Evolutionary conservation across 2,329 filamentous ascomycete genomes (phyloP), one percentile per base, ranked within the genome.

Genomic region (Talaromyces albobiverticillius): DNA sequence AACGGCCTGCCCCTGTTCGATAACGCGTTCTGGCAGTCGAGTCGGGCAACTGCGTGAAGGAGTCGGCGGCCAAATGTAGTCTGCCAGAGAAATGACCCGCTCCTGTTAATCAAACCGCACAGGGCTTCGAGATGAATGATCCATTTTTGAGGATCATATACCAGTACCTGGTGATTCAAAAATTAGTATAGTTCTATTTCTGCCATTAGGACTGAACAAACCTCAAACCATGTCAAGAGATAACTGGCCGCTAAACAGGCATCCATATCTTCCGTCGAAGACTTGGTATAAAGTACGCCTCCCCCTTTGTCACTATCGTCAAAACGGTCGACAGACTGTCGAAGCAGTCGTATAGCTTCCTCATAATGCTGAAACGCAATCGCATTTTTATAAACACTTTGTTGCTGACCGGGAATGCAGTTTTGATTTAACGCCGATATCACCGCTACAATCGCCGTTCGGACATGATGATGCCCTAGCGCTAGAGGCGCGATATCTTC

Each of bases 91-190:
- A 23, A 34, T 32, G 45, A 23, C 3, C 45, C 29, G 11, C 29
- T 46, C 3, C 45, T 22, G 11, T 46, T 46, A n/a, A 46, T 46
- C 2, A 46, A 16, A 46, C 45, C 16, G 29, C 45, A 46, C 22
- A 46, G 26, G 13, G 45, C 45, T 23, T 46, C 45, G 11, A 46
- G 45, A 16, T 46, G 45, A 4, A 46, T 34, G 16, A 34, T 23
- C 45, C 45, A 46, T 34, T 46, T 46, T 22, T 32, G 26, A 34
- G 45, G 45, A 46, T 46, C 45, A 46, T 46, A 46, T 20, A 46
- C 45, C 18, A 46, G 32, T n/a, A 46, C 45, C 45, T 46, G 13
- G n/a, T n/a, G n/a, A 9, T 22, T 5, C 7, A 18, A 9, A 31
- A 18, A 32, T n/a, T 13, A 22, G n/a, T 29, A 45, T 10, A 2